A percentile compares a stretch with the other conserved stretches of the same genome.
These are phyloP conservation scores for Nannizziopsis barbatae DNA, from an alignment of 2,329 filamentous ascomycete genomes.

Conservation along the genomic window DNA sequence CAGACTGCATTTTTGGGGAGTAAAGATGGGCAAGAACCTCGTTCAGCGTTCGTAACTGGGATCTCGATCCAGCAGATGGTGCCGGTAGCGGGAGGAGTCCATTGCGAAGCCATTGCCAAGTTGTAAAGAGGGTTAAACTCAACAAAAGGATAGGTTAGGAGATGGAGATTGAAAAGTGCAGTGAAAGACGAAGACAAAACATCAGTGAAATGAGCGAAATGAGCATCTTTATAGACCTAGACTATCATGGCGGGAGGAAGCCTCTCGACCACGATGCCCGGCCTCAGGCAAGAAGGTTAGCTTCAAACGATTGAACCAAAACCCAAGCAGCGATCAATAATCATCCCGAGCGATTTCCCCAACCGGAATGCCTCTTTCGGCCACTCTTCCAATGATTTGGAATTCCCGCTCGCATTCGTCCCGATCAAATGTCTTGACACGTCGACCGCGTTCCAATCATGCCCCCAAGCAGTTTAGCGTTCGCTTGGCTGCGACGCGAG, in stretches of 20 bases:
- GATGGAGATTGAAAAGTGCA: no score
- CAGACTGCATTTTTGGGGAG: not conserved
- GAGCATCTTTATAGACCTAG: no score
- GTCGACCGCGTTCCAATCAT: constrained; percentile 3
- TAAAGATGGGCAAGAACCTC: constrained; percentile 11
- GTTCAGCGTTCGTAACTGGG: constrained; percentile 16
- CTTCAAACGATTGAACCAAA: no score
- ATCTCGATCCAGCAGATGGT: constrained; percentile 20
- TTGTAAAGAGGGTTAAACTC: no score
- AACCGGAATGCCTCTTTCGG: not conserved
- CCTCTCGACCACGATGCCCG: no score
- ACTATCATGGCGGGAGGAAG: no score
- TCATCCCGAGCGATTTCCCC: not conserved
- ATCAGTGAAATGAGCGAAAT: no score
- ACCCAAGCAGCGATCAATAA: no score
- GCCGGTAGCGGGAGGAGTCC: constrained; percentile 17
- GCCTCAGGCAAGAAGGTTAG: no score
- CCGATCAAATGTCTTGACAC: not conserved
- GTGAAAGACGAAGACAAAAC: no score
- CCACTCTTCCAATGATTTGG: not conserved
- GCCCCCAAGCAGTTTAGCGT: constrained; percentile 7
- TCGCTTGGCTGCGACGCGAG: constrained; percentile 2
- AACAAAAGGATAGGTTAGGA: no score
- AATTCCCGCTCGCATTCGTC: not conserved
- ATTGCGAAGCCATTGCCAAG: constrained; percentile 7